Evolutionary conservation across 148 eudicot genomes (phyloP).

Genomic region (Cornus florida): DNA sequence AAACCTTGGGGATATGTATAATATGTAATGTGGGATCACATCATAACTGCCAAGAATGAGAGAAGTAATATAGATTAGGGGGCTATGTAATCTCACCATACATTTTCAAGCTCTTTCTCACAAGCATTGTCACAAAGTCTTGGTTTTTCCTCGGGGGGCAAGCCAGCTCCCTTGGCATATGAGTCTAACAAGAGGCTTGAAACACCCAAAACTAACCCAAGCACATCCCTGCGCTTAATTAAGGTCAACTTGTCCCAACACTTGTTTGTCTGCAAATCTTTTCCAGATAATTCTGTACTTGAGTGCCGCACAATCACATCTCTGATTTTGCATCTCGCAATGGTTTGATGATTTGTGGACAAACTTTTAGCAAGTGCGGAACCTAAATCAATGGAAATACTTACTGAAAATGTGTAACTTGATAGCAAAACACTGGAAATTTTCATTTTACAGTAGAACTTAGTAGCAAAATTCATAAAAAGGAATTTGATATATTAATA

Average conservation of each 20-base stretch:
- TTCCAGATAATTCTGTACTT: conserved; percentile 24
- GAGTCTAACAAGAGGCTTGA: conserved; percentile 36
- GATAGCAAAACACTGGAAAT: neutral
- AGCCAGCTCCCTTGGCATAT: conserved; percentile 67
- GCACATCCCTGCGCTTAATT: conserved; percentile 50
- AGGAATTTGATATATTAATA: neutral
- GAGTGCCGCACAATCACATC: conserved; percentile 29
- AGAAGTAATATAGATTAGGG: conserved; percentile 29
- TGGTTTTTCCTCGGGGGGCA: conserved; percentile 87
- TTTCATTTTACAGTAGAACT: neutral
- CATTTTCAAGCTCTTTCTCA: conserved; percentile 99
- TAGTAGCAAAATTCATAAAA: neutral
- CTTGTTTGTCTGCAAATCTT: conserved; percentile 14
- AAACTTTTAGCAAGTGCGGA: conserved; percentile 34
- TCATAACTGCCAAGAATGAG: neutral
- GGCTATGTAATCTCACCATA: conserved; percentile 86
- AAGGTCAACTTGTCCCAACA: conserved; percentile 17
- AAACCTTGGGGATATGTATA: no score
- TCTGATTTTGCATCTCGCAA: conserved; percentile 19
- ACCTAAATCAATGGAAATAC: conserved; percentile 23
- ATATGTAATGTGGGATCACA: neutral
- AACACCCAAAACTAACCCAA: conserved; percentile 52
- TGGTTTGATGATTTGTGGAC: conserved; percentile 15
- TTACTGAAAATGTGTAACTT: neutral
- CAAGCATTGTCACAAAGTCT: conserved; percentile 77